Evolutionary conservation across 352 stramenopile species (phyloP).

Genomic region (Globisporangium middletonii): DNA sequence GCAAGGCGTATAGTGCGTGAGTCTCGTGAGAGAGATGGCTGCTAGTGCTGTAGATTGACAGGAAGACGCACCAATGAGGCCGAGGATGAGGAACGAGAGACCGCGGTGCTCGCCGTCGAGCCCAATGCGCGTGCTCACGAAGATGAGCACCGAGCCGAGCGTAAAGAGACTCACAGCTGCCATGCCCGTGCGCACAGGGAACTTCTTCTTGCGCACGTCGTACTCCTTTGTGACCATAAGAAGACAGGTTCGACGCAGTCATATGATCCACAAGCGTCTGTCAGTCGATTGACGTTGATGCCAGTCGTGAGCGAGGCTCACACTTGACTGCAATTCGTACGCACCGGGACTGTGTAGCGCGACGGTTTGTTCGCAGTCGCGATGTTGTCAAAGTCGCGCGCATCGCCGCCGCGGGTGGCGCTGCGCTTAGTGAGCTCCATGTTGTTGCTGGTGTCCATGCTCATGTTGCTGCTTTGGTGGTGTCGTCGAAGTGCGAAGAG

Average conservation of each 20-base stretch:
- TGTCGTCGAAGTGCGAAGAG: no score
- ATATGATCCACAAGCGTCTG: background rate
- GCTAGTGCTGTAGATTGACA: background rate
- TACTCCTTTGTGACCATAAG: conserved; percentile 17
- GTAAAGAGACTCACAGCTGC: conserved; percentile 64
- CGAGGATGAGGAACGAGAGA: conserved; percentile 72
- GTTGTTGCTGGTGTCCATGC: no score
- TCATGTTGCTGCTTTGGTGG: no score
- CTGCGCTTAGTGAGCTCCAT: no score
- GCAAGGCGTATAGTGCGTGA: no score
- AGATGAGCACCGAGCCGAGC: conserved; percentile 70
- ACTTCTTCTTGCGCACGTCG: conserved; percentile 41
- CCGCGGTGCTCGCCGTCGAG: conserved; percentile 69
- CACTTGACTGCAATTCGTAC: background rate
- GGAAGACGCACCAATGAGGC: conserved; percentile 53
- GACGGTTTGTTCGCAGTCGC: conserved; percentile 24
- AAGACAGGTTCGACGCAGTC: background rate
- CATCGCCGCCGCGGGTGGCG: background rate
- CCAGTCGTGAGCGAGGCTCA: no score
- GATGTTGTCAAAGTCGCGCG: conserved; percentile 26
- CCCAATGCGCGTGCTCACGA: conserved; percentile 65
- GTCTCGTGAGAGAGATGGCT: background rate
- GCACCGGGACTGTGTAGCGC: conserved; percentile 19
- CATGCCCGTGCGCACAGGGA: conserved; percentile 70
- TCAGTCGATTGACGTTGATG: no score